Evolutionary conservation across 768 basidiomycete species (phyloP), one percentile per base, ranked within the genome.

Genomic region (Gyrodon lividus): DNA sequence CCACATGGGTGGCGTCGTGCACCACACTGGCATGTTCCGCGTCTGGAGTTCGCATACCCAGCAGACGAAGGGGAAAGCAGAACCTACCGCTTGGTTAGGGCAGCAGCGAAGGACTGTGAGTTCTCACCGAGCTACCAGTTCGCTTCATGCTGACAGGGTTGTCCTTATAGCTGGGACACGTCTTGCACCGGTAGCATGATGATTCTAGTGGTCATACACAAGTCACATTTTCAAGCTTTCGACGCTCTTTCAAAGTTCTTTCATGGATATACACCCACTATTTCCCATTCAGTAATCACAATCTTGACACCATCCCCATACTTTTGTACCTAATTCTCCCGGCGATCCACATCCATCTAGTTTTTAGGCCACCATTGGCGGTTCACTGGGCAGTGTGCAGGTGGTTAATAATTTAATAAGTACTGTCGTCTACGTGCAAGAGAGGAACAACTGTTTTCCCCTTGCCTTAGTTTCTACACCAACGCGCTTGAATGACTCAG

Each of bases 1-100:
- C 57, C 77, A 92, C 50, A 88, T 97, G 84, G 71, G 92, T 19
- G 79, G 85, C 49, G 81, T 83, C 5, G 75, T 92, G 54, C 90
- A 92, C 65, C 75, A 74, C 35, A 70, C 82, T 38, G 88, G 90
- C 10, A 83, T 88, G 77, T 74, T 77, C 46, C 79, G 74, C 17
- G 71, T 79, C 37, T 78, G 87, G 51, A 76, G 79, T 37, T 86
- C 88, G 59, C 70, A 91, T 9, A 74, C 77, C 20, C 73, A 73
- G 50, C 72, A 73, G 51, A 69, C 76, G 58, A 74, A 70, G 57
- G 63, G 59, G 38, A 72, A 72, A 46, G 70, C 74, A 33, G 75
- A 79, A 39, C 81, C 87, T 19, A 77, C 74, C 5, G 83, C 85
- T 52, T 94, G 89, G 86, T 70, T 92, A 10, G 80, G 79, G 24